Evolutionary conservation across 2,329 filamentous ascomycete genomes (phyloP).

Genomic region (Sporothrix pseudoabietina): DNA sequence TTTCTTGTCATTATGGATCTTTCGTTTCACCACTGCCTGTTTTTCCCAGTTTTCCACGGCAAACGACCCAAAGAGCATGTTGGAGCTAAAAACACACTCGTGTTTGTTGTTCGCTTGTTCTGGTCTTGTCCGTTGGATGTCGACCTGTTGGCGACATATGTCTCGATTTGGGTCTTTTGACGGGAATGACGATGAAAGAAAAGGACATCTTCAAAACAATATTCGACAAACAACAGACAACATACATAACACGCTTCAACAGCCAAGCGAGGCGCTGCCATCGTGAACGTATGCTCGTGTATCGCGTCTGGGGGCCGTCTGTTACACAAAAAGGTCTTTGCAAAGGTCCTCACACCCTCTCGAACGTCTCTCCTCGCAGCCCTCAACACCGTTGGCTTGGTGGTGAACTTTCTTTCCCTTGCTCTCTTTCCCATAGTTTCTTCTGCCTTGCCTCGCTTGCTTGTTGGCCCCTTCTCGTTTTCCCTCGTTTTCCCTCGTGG

Average conservation of each 20-base stretch:
- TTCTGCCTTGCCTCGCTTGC: not conserved
- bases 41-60: not conserved
- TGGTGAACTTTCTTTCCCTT: not conserved
- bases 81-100: not conserved
- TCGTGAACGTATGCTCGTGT: not conserved
- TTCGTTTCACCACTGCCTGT: not conserved
- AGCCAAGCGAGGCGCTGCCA: conserved; percentile 3
- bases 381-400: not conserved
- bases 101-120: not conserved
- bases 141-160: not conserved
- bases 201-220: not conserved
- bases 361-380: not conserved
- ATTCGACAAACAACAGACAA: not conserved
- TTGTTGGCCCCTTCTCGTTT: not conserved
- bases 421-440: not conserved
- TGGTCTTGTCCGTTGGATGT: not conserved
- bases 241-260: not conserved
- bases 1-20: not conserved
- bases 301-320: not conserved
- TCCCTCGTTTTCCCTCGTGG: conserved; percentile 11
- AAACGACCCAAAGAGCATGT: not conserved
- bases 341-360: conserved; percentile 1
- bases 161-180: not conserved
- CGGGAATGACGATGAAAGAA: not conserved
- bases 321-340: not conserved